Percentiles rank a stretch among this genome's conserved stretches.
These are phyloP conservation scores for Sutorius australiensis DNA, from an alignment of 768 basidiomycete species.

Conservation along the genomic window DNA sequence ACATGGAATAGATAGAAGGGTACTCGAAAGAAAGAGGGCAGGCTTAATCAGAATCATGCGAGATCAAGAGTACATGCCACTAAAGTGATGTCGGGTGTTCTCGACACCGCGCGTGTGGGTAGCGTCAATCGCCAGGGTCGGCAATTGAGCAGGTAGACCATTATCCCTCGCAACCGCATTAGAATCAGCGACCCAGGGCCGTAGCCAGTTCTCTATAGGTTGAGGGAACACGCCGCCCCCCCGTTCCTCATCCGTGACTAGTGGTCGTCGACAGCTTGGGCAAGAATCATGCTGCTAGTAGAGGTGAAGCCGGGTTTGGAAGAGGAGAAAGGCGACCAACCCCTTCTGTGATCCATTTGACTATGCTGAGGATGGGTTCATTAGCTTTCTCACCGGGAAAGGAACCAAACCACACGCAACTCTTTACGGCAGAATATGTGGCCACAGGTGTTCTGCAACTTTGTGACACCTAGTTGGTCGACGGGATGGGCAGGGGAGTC, in stretches of 20 bases:
- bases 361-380: slow-evolving; percentile 45
- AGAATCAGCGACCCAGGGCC: slow-evolving; percentile 22
- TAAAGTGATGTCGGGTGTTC: slow-evolving; percentile 34
- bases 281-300: slow-evolving; percentile 56
- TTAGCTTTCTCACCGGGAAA: slow-evolving; percentile 12
- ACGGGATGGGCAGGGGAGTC: slow-evolving; percentile 71
- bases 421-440: slow-evolving; percentile 83
- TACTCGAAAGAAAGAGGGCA: slow-evolving; percentile 19
- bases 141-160: slow-evolving; percentile 12
- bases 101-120: slow-evolving; percentile 12
- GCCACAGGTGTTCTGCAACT: slow-evolving; percentile 49
- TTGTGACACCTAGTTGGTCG: slow-evolving; percentile 71
- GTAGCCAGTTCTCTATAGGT: slow-evolving; percentile 15
- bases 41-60: slow-evolving; percentile 8
- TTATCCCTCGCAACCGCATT: slow-evolving; percentile 16
- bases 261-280: slow-evolving; percentile 56
- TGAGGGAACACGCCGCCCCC: slow-evolving; percentile 4
- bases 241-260: slow-evolving; percentile 30
- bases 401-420: slow-evolving; percentile 40
- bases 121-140: slow-evolving; percentile 17
- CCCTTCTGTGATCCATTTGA: slow-evolving; percentile 57
- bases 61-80: slow-evolving; percentile 58
- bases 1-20: slow-evolving; percentile 23
- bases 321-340: slow-evolving; percentile 36
- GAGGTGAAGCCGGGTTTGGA: slow-evolving; percentile 7